Conservation (phyloP, 768 basidiomycete genomes). For the Mycena sanguinolenta region DNA sequence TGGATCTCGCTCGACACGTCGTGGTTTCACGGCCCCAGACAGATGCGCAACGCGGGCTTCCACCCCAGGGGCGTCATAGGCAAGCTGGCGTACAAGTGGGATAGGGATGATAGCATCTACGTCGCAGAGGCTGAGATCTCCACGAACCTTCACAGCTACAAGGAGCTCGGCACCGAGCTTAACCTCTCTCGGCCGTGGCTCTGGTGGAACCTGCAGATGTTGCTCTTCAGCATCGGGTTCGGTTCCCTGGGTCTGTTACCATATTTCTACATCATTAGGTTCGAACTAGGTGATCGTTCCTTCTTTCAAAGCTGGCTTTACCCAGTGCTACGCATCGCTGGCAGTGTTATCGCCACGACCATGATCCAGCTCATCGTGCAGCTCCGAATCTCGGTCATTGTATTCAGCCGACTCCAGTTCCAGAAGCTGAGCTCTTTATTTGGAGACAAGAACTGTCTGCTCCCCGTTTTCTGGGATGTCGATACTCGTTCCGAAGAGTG, state of each 20-base stretch:
- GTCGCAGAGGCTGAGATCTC: background rate
- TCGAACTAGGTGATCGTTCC: background rate
- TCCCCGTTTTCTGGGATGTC: background rate
- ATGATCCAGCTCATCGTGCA: constrained; percentile 2
- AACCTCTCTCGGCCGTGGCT: background rate
- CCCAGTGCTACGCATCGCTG: background rate
- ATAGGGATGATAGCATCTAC: background rate
- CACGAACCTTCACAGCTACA: background rate
- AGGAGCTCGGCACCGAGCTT: background rate
- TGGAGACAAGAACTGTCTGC: background rate
- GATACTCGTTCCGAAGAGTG: background rate
- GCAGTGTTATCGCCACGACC: background rate
- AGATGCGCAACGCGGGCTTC: background rate
- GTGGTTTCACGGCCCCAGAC: background rate
- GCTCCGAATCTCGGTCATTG: background rate
- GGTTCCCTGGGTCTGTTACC: background rate
- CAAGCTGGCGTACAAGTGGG: background rate
- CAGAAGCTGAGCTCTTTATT: background rate
- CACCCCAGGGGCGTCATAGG: background rate
- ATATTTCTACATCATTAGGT: background rate
- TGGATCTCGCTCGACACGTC: background rate
- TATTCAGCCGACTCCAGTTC: background rate
- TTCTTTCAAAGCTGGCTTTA: background rate
- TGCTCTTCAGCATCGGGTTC: background rate
- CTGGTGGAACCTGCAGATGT: background rate